Evolutionary conservation across 495 filamentous ascomycete species (phyloP).

Genomic region (Thozetella sp.): DNA sequence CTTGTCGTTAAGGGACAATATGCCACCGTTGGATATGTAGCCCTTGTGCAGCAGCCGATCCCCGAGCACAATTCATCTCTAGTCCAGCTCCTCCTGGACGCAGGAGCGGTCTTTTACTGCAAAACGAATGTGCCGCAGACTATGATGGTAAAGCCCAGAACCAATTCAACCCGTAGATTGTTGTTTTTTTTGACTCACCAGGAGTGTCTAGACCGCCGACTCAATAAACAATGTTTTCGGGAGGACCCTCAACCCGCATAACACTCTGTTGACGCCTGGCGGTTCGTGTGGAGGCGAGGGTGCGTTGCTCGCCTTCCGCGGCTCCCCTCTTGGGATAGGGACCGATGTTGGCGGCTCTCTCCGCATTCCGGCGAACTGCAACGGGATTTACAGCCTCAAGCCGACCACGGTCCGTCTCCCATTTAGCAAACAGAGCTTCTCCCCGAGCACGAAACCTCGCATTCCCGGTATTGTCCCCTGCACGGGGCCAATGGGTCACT

Average conservation of each 20-base stretch:
- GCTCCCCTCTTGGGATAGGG: constrained; percentile 43
- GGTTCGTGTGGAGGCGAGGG: constrained; percentile 65
- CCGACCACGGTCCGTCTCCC: constrained; percentile 48
- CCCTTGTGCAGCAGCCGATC: neutral
- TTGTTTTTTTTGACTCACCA: neutral
- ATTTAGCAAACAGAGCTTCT: neutral
- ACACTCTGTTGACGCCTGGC: constrained; percentile 57
- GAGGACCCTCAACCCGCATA: constrained; percentile 63
- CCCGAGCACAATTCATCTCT: neutral
- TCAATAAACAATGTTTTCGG: constrained; percentile 66
- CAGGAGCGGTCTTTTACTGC: constrained; percentile 47
- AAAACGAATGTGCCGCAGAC: constrained; percentile 59
- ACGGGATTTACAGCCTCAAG: constrained; percentile 61
- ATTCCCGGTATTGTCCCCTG: neutral
- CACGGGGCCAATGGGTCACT: neutral
- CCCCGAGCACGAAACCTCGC: neutral
- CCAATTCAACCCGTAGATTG: neutral
- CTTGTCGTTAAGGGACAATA: neutral
- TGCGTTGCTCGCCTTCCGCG: constrained; percentile 45
- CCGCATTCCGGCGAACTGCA: constrained; percentile 59
- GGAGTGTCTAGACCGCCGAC: constrained; percentile 45
- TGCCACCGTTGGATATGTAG: neutral
- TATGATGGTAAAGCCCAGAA: neutral
- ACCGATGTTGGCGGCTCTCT: constrained; percentile 77
- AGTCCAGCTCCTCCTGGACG: constrained; percentile 34